Evolutionary conservation across 108 stramenopile genomes (phyloP).

Genomic region (Schizochytrium sp.): DNA sequence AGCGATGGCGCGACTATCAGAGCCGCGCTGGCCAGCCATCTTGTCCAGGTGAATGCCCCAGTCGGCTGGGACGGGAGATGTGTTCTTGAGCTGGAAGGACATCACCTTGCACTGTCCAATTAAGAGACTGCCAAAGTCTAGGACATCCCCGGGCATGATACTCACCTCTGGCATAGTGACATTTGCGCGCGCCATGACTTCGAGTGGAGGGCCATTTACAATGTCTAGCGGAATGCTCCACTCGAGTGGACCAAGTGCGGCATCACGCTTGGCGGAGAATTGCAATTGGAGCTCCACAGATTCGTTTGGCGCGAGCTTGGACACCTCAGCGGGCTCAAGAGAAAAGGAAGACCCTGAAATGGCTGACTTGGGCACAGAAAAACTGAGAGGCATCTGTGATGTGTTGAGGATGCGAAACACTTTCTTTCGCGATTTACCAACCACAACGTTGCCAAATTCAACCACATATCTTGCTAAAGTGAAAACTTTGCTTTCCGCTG

Average conservation of each 20-base stretch:
- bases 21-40: neutral
- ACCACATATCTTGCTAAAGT: neutral
- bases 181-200: neutral
- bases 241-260: neutral
- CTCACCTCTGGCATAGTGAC: neutral
- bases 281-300: slow-evolving; percentile 40
- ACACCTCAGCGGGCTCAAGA: slow-evolving; percentile 53
- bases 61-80: slow-evolving; percentile 36
- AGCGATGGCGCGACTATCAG: neutral
- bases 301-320: slow-evolving; percentile 36
- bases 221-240: neutral
- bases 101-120: slow-evolving; percentile 38
- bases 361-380: slow-evolving; percentile 42
- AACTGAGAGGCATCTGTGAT: slow-evolving; percentile 26
- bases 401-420: neutral
- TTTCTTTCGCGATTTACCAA: neutral
- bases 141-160: neutral
- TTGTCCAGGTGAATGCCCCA: slow-evolving; percentile 12
- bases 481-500: neutral
- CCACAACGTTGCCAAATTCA: slow-evolving; percentile 15
- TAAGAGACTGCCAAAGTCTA: slow-evolving; percentile 31
- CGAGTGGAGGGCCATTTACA: neutral
- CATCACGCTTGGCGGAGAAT: slow-evolving; percentile 34
- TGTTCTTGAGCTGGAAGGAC: slow-evolving; percentile 33
- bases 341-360: slow-evolving; percentile 43